Evolutionary conservation across 371 early-diverging fungal genomes (phyloP), one percentile per base, ranked within the genome.

Genomic region (Gilbertella persicaria): DNA sequence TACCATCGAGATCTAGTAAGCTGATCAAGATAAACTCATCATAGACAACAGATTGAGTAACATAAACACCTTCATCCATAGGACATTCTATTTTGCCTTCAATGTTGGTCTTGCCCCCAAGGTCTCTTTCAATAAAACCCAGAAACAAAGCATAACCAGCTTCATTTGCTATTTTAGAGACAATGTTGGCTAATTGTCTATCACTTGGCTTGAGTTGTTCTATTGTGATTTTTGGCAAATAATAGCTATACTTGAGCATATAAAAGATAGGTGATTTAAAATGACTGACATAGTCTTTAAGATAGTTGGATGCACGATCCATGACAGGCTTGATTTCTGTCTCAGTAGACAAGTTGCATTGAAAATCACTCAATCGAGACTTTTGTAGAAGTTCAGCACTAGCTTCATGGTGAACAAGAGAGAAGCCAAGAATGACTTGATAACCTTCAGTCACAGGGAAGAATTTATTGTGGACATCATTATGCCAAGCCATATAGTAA

Each of bases 401-500:
- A 37, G 4, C n/a, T 4, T n/a, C n/a, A 37, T 37, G 4, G n/a
- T 45, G 26, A 1, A 45, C 28, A 1, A 53, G 13, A 6, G 53
- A 44, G 14, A 53, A 45, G 2, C 14, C 12, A 14, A 53, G 35
- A 4, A 41, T 23, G 5, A 45, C 7, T 28, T 38, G 53, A n/a
- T 45, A 17, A 1, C 45, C 45, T 14, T 24, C 23, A 3, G 39
- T 37, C 0, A 53, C 21, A 21, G 53, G 53, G 1, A 25, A 3
- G 4, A 38, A 53, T 2, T 28, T 28, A 6, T 23, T 28, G 4
- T 35, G 13, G 0, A 45, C 45, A 21, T 53, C 37, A 33, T 45
- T 53, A 24, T 45, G 45, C 53, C 53, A 53, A 19, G 53, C 53
- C 24, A 53, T 26, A 28, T 53, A 53, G n/a, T 45, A 53, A 9